Evolutionary conservation across 345 rosid species (phyloP).

Genomic region (Corchorus capsularis): DNA sequence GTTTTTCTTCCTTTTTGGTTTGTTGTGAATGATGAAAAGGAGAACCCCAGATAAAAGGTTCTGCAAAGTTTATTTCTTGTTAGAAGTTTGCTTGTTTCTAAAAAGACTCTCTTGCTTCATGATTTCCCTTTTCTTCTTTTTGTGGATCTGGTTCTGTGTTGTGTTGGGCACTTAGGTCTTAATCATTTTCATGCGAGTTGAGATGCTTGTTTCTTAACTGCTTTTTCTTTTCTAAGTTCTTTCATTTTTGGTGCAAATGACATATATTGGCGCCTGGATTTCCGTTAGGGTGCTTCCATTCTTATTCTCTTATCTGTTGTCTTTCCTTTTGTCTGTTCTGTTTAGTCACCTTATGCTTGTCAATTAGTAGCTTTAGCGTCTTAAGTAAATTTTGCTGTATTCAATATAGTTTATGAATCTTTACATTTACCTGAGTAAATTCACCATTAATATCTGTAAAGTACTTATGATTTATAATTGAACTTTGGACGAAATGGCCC

Average conservation of each 20-base stretch:
- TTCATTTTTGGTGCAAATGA: background rate
- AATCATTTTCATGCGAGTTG: background rate
- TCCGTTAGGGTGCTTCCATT: background rate
- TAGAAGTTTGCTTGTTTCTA: background rate
- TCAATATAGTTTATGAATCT: background rate
- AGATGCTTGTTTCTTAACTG: background rate
- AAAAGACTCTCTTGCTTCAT: background rate
- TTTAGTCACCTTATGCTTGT: background rate
- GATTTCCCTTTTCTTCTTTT: background rate
- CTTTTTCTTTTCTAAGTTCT: slow-evolving; percentile 6
- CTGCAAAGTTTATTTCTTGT: slow-evolving; percentile 2
- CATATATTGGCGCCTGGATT: background rate
- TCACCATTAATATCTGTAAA: background rate
- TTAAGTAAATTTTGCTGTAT: background rate
- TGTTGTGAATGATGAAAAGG: slow-evolving; percentile 11
- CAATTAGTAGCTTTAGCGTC: background rate
- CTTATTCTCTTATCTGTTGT: background rate
- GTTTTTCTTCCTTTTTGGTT: background rate
- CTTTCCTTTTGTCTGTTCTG: background rate
- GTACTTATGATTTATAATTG: background rate
- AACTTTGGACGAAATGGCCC: background rate
- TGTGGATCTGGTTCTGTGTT: slow-evolving; percentile 1
- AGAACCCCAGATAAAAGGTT: background rate
- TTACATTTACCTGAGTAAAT: background rate
- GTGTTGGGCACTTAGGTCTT: background rate